Conservation (phyloP, 1,284 basidiomycete genomes). For the Ustilago shanxiensis region DNA sequence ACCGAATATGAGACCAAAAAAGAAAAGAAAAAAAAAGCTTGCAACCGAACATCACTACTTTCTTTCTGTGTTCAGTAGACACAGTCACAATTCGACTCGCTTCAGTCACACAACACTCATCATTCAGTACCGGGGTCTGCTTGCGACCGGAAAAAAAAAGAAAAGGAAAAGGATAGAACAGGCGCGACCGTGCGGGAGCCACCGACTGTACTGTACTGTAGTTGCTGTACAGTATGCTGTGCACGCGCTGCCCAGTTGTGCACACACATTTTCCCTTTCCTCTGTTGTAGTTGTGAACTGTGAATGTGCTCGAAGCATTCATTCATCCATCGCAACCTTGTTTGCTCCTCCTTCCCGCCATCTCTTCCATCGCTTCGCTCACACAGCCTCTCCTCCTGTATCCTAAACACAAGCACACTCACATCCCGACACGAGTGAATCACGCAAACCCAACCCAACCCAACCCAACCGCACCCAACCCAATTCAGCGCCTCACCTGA, state of each 20-base stretch:
- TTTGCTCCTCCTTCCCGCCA: not conserved
- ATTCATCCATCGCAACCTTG: constrained; percentile 2
- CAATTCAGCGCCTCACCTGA: too few relatives aligned
- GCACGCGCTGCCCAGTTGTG: not conserved
- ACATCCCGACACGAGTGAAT: not conserved
- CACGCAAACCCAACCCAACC: not conserved
- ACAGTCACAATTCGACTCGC: constrained; percentile 9
- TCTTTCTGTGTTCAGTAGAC: too few relatives aligned
- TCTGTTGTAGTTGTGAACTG: not conserved
- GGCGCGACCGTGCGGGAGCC: too few relatives aligned
- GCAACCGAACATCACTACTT: not conserved
- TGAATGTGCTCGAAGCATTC: constrained; percentile 1
- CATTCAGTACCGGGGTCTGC: not conserved
- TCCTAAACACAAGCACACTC: not conserved
- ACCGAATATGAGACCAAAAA: not conserved
- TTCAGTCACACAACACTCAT: constrained; percentile 3
- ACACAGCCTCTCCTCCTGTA: not conserved
- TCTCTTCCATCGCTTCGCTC: not conserved
- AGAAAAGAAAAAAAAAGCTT: not conserved
- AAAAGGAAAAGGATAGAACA: too few relatives aligned
- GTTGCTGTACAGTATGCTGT: not conserved
- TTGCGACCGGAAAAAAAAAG: too few relatives aligned
- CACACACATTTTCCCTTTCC: too few relatives aligned
- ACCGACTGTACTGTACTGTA: too few relatives aligned
- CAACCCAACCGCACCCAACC: too few relatives aligned